Evolutionary conservation across 176 grass and related monocot species (phyloP).

Genomic region (Oryza punctata): DNA sequence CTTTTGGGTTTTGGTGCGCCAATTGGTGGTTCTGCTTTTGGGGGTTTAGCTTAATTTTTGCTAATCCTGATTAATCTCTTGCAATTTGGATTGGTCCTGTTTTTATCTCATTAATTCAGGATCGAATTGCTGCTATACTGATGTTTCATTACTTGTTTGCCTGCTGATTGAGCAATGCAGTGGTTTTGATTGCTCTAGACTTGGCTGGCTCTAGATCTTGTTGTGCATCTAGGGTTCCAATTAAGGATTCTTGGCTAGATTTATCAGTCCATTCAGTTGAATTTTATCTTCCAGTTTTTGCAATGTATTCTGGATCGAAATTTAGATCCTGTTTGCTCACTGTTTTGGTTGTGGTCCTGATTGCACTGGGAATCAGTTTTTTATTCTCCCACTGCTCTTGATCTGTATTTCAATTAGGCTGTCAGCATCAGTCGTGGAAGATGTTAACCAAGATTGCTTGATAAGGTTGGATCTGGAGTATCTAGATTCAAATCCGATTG

Average conservation of each 20-base stretch:
- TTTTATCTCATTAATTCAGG: neutral
- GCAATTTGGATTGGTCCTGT: neutral
- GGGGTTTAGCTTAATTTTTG: neutral
- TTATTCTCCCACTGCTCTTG: neutral
- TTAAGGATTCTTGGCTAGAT: neutral
- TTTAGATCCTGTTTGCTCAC: constrained; percentile 3
- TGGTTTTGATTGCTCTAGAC: constrained; percentile 4
- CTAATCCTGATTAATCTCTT: constrained; percentile 2
- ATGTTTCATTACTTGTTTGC: neutral
- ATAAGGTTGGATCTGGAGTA: constrained; percentile 23
- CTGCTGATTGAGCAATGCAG: constrained; percentile 10
- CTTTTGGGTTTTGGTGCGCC: neutral
- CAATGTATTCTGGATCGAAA: neutral
- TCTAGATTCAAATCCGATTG: constrained; percentile 10
- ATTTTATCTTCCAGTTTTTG: neutral
- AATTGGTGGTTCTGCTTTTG: neutral
- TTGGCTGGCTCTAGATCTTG: constrained; percentile 24
- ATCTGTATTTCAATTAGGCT: constrained; percentile 36
- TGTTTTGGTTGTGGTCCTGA: constrained; percentile 1
- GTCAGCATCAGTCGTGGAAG: constrained; percentile 32
- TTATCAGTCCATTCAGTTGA: neutral
- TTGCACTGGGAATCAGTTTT: neutral
- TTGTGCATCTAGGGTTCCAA: neutral
- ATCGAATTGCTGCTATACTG: neutral
- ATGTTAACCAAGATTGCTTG: constrained; percentile 7